Conservation (phyloP, 495 filamentous ascomycete species). For the Pyrenula massariospora region DNA sequence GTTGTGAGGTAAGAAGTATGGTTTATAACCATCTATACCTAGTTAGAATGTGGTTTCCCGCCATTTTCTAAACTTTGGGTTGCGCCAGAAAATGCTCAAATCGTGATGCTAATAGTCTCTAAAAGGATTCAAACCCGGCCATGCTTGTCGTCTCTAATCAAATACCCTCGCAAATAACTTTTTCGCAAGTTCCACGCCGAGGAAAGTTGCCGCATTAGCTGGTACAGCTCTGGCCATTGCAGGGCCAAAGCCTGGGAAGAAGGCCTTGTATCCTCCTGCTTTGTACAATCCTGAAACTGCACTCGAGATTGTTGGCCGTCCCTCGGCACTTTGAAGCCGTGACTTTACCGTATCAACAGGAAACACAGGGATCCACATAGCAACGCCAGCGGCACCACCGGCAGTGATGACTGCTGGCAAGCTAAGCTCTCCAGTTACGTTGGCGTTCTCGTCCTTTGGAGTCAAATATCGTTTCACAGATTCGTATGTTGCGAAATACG, state of each 20-base stretch:
- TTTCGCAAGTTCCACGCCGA: conserved; percentile 73
- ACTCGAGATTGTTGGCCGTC: conserved; percentile 70
- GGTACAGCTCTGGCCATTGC: conserved; percentile 88
- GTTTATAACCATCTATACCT: too few relatives aligned
- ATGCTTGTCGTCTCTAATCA: neutral
- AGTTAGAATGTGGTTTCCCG: too few relatives aligned
- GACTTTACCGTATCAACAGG: conserved; percentile 95
- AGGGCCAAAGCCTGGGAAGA: conserved; percentile 94
- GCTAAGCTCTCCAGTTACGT: conserved; percentile 57
- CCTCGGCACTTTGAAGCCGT: conserved; percentile 82
- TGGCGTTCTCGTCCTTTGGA: conserved; percentile 70
- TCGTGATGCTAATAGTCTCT: too few relatives aligned
- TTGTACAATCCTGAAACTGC: conserved; percentile 68
- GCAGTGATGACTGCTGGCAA: conserved; percentile 74
- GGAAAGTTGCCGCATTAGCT: conserved; percentile 74
- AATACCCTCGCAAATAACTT: conserved; percentile 20
- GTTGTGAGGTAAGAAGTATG: too few relatives aligned
- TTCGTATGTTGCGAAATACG: conserved; percentile 97
- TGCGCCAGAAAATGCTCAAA: too few relatives aligned
- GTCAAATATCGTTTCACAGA: conserved; percentile 79
- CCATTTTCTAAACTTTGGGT: too few relatives aligned
- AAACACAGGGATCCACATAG: conserved; percentile 99
- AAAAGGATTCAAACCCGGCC: too few relatives aligned
- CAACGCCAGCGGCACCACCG: conserved; percentile 82
- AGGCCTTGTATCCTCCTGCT: conserved; percentile 75